Evolutionary conservation across 2,329 filamentous ascomycete genomes (phyloP), one percentile per base, ranked within the genome.

Genomic region (Fusarium sambucinum): DNA sequence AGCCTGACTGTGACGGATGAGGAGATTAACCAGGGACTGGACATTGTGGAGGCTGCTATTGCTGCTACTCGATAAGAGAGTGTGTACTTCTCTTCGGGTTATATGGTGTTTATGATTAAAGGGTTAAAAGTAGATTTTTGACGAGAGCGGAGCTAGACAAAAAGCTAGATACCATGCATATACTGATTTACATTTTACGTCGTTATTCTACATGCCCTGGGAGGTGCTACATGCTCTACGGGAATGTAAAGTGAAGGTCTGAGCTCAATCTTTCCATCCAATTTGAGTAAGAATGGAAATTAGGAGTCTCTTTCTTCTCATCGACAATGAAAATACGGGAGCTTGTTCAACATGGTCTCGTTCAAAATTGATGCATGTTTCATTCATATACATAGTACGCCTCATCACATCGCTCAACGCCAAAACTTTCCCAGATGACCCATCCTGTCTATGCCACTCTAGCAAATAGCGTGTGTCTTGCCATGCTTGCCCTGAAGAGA

Each of bases 391-490:
- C 53, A 59, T 41, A 59, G 19, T 41, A 41, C 30, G 30, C 32
- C 52, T 52, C 63, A 46, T 70, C 46, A 64, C 60, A 66, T 46
- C 71, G 37, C 53, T 61, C 37, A 68, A 70, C 71, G 73, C 68
- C 73, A 61, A 57, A 45, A 27, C 44, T 46, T 25, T 42, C 64
- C 27, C 50, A 12, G 53, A 52, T 63, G 53, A 42, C 57, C 51
- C 53, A 37, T 16, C 37, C 32, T 23, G 58, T 60, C 55, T 70
- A 66, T 58, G 35, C 11, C 27, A 37, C 23, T 54, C 73, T 87
- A 97, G 81, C 94, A 97, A 61, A 96, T 84, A 38, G 88, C 90
- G 79, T 97, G 94, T 3, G 93, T 95, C 87, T 97, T 97, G 56
- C 93, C 94, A 59, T 88, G 87, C 87, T 96, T 94, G 17, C 92